phyloP scores from a whole-genome alignment of 352 stramenopile genomes.

The Phytophthora pini region DNA sequence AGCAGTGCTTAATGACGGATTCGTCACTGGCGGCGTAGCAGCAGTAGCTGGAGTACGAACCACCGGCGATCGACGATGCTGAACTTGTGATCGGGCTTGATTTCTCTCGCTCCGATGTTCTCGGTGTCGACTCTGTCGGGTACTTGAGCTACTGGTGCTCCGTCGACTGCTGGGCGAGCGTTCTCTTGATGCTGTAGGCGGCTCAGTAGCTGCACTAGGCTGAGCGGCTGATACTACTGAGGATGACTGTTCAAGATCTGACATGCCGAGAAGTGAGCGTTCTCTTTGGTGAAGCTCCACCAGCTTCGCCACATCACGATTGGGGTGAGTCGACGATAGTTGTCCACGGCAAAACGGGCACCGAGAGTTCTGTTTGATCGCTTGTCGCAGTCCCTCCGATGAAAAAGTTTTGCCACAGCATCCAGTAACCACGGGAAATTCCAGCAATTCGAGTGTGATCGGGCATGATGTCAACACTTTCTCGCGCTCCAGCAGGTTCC shows the following conservation, averaged over 20 bases:
- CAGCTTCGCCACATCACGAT: constrained; percentile 17
- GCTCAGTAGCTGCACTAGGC: neutral
- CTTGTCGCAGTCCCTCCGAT: constrained; percentile 1
- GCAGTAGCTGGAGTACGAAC: constrained; percentile 1
- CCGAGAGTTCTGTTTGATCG: neutral
- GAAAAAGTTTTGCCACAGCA: constrained; percentile 26
- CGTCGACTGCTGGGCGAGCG: constrained; percentile 1
- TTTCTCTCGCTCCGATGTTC: constrained; percentile 17
- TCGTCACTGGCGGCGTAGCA: neutral
- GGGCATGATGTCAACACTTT: constrained; percentile 17
- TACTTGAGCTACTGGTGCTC: constrained; percentile 5
- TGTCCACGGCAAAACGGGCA: constrained; percentile 16
- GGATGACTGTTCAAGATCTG: neutral
- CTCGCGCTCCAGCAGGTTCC: constrained; percentile 9
- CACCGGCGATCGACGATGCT: constrained; percentile 2
- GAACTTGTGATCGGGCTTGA: constrained; percentile 12
- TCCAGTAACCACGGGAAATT: constrained; percentile 14
- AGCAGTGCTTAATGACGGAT: neutral
- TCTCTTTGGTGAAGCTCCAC: constrained; percentile 27
- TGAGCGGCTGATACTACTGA: neutral
- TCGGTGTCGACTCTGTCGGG: constrained; percentile 15
- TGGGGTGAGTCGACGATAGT: constrained; percentile 1
- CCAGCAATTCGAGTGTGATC: constrained; percentile 17
- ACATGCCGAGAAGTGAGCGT: constrained; percentile 12
- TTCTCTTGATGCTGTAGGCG: constrained; percentile 1